A percentile compares a stretch with the other conserved stretches of the same genome.
Conservation (phyloP, 768 basidiomycete genomes). For the Mycena filopes region DNA sequence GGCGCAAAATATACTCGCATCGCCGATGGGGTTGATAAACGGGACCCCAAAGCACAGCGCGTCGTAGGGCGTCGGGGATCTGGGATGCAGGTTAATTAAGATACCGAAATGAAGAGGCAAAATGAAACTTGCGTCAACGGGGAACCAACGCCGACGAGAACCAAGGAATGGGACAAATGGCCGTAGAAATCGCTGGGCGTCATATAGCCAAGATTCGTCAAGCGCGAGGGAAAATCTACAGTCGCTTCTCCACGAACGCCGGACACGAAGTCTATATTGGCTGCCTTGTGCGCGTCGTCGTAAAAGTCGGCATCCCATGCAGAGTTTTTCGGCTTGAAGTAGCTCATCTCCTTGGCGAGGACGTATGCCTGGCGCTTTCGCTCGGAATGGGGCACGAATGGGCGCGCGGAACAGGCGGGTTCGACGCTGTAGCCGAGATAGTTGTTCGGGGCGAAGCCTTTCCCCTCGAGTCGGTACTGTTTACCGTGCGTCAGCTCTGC, state of each 20-base stretch:
- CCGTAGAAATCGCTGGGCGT: conserved; percentile 8
- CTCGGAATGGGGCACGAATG: conserved; percentile 39
- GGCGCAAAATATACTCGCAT: neutral
- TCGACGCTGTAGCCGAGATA: conserved; percentile 46
- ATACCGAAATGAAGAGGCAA: neutral
- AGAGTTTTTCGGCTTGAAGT: conserved; percentile 3
- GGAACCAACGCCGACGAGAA: conserved; percentile 19
- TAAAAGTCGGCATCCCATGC: conserved; percentile 23
- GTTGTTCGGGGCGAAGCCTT: conserved; percentile 9
- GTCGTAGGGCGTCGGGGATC: conserved; percentile 42
- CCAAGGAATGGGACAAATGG: conserved; percentile 13
- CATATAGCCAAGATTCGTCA: conserved; percentile 23
- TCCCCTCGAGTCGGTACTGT: conserved; percentile 17
- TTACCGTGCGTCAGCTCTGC: conserved; percentile 33
- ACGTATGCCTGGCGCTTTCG: conserved; percentile 32
- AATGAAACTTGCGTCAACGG: conserved; percentile 24
- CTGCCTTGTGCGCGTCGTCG: conserved; percentile 6
- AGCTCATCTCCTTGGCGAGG: conserved; percentile 8
- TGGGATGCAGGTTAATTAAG: neutral
- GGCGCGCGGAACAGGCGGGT: conserved; percentile 37
- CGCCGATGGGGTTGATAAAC: conserved; percentile 48
- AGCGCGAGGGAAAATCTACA: neutral
- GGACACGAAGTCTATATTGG: conserved; percentile 8
- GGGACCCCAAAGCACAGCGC: conserved; percentile 49
- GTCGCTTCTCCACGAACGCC: conserved; percentile 4